Conservation (phyloP, 2,329 filamentous ascomycete species). For the Lecanicillium sp. region DNA sequence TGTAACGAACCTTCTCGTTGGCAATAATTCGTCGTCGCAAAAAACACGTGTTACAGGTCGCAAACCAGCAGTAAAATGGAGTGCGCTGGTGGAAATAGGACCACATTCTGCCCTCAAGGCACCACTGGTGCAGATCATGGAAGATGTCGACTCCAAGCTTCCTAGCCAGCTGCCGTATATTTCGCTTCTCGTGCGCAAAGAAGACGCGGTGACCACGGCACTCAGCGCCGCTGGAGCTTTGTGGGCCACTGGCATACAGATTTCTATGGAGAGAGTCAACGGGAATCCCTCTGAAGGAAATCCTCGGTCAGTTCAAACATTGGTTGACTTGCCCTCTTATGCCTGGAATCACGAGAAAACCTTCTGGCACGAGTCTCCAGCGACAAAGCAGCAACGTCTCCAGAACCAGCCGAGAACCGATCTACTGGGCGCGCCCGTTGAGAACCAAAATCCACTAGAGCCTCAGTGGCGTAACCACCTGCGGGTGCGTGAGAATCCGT, state of each 20-base stretch:
- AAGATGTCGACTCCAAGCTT: neutral
- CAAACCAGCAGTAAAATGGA: neutral
- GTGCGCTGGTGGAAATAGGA: conserved; percentile 21
- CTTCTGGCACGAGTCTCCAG: conserved; percentile 31
- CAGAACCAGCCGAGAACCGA: conserved; percentile 30
- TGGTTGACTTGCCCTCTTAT: too few relatives aligned
- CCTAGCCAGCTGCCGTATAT: neutral
- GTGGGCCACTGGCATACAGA: conserved; percentile 29
- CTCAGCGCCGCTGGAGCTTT: conserved; percentile 21
- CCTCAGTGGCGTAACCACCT: conserved; percentile 24
- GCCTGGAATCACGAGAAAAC: conserved; percentile 31
- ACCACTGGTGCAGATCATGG: conserved; percentile 17
- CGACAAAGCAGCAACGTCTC: conserved; percentile 24
- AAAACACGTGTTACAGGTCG: too few relatives aligned
- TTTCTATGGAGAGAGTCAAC: conserved; percentile 40
- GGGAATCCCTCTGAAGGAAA: neutral
- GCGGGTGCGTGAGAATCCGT: conserved; percentile 23
- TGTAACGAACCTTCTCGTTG: neutral
- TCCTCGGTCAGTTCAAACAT: too few relatives aligned
- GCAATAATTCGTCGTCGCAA: too few relatives aligned
- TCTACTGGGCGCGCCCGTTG: conserved; percentile 29
- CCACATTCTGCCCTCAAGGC: conserved; percentile 21
- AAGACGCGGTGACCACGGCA: conserved; percentile 17
- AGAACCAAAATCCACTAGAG: conserved; percentile 19
- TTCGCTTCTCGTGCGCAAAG: conserved; percentile 15